phyloP scores from a whole-genome alignment of 1,284 basidiomycete species.

The Coniophora puteana region DNA sequence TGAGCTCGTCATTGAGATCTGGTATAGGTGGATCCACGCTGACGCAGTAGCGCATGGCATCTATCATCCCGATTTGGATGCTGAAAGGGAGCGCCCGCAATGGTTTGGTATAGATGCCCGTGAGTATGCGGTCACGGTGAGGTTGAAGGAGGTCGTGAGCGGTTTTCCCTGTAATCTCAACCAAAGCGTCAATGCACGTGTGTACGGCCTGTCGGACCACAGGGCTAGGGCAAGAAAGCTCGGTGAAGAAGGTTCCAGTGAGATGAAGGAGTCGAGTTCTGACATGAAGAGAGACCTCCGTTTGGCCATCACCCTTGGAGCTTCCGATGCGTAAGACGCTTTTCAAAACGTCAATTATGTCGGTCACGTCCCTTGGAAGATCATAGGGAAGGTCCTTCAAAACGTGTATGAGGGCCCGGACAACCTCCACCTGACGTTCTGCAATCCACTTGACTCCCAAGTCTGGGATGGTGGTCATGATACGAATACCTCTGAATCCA shows the following conservation, averaged over 20 bases:
- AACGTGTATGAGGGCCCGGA: conserved; percentile 89
- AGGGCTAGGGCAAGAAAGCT: conserved; percentile 85
- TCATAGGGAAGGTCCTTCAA: conserved; percentile 96
- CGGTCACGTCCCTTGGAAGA: conserved; percentile 78
- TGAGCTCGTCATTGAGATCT: conserved; percentile 89
- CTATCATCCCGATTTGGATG: conserved; percentile 98
- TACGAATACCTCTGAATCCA: conserved; percentile 80
- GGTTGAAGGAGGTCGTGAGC: conserved; percentile 80
- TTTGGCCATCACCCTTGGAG: conserved; percentile 40
- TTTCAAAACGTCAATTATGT: conserved; percentile 78
- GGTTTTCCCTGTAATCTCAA: conserved; percentile 70
- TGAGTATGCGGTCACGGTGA: conserved; percentile 85
- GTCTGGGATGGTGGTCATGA: conserved; percentile 70
- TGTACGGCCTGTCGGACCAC: conserved; percentile 87
- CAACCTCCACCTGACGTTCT: conserved; percentile 89
- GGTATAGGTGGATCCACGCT: conserved; percentile 82
- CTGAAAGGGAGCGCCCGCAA: conserved; percentile 94
- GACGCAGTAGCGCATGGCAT: conserved; percentile 92
- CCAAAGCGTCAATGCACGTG: conserved; percentile 78
- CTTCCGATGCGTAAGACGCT: conserved; percentile 77
- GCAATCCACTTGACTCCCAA: conserved; percentile 80
- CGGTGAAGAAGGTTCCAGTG: conserved; percentile 85
- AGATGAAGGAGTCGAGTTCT: conserved; percentile 60
- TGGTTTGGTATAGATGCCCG: conserved; percentile 93
- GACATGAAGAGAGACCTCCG: conserved; percentile 37